Conservation (phyloP, 2,329 filamentous ascomycete genomes). For the Penicillium rolfsii region DNA sequence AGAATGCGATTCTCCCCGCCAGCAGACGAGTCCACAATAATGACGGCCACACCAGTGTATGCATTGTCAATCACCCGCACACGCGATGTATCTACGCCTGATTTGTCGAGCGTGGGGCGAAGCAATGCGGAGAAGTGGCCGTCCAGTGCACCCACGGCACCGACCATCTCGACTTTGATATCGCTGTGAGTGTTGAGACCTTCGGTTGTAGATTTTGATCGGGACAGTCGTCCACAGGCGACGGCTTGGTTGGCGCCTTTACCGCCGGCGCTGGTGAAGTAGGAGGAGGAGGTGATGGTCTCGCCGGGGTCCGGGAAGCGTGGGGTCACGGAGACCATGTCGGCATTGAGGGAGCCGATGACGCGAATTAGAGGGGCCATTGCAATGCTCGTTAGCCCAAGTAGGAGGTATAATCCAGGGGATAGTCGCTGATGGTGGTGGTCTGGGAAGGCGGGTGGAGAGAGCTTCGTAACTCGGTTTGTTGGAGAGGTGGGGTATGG, state of each 20-base stretch:
- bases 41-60: slow-evolving; percentile 72
- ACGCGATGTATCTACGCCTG: slow-evolving; percentile 64
- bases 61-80: slow-evolving; percentile 53
- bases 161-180: slow-evolving; percentile 68
- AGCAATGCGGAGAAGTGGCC: slow-evolving; percentile 68
- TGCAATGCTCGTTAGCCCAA: neutral
- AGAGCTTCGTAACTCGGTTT: neutral
- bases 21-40: slow-evolving; percentile 72
- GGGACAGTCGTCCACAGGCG: slow-evolving; percentile 79
- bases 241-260: slow-evolving; percentile 97
- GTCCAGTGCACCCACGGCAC: slow-evolving; percentile 64
- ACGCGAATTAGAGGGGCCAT: slow-evolving; percentile 68
- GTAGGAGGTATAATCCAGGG: neutral
- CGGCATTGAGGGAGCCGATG: slow-evolving; percentile 91
- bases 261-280: slow-evolving; percentile 80
- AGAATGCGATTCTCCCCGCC: slow-evolving; percentile 76
- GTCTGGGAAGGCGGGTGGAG: neutral
- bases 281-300: slow-evolving; percentile 78
- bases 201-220: slow-evolving; percentile 48
- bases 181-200: slow-evolving; percentile 27
- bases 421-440: neutral
- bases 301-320: slow-evolving; percentile 84
- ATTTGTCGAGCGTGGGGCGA: slow-evolving; percentile 59
- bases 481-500: neutral
- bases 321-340: slow-evolving; percentile 85